These are phyloP conservation scores for Penicillium pulvis DNA, from an alignment of 495 filamentous ascomycete genomes.

Conservation along the genomic window DNA sequence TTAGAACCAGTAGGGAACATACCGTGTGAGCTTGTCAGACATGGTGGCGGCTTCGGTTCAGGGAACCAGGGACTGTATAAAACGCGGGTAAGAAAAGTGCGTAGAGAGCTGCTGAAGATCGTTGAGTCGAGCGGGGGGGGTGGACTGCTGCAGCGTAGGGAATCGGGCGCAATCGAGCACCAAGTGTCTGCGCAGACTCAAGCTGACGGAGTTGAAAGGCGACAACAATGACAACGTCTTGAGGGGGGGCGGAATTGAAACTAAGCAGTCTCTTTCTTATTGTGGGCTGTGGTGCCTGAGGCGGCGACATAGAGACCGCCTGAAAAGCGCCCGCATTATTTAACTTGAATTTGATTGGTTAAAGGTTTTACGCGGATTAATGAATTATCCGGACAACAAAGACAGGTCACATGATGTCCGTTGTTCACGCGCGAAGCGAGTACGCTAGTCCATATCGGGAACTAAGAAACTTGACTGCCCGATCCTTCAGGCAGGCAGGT, in stretches of 20 bases:
- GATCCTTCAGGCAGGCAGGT: conserved; percentile 29
- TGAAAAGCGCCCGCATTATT: conserved; percentile 34
- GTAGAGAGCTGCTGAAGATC: conserved; percentile 10
- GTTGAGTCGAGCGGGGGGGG: conserved; percentile 22
- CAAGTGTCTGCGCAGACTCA: conserved; percentile 29
- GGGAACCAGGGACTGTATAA: conserved; percentile 25
- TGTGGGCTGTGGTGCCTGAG: conserved; percentile 35
- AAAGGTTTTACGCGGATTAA: neutral
- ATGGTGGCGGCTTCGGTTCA: conserved; percentile 50
- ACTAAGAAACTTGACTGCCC: conserved; percentile 25
- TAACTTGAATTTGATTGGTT: conserved; percentile 25
- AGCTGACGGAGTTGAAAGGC: conserved; percentile 13
- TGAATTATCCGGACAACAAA: neutral
- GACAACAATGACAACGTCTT: conserved; percentile 24
- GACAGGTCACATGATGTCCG: conserved; percentile 23
- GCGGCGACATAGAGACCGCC: conserved; percentile 23
- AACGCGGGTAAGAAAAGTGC: conserved; percentile 19
- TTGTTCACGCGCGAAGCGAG: conserved; percentile 24
- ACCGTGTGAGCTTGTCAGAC: conserved; percentile 88
- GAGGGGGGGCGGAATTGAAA: conserved; percentile 26
- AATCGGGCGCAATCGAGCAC: conserved; percentile 24
- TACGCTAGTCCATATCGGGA: conserved; percentile 29
- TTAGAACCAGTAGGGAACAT: conserved; percentile 23
- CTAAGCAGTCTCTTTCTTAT: conserved; percentile 26
- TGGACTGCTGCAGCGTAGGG: conserved; percentile 15